phyloP scores from a whole-genome alignment of 176 grass and related monocot species.

The Triticum urartu region DNA sequence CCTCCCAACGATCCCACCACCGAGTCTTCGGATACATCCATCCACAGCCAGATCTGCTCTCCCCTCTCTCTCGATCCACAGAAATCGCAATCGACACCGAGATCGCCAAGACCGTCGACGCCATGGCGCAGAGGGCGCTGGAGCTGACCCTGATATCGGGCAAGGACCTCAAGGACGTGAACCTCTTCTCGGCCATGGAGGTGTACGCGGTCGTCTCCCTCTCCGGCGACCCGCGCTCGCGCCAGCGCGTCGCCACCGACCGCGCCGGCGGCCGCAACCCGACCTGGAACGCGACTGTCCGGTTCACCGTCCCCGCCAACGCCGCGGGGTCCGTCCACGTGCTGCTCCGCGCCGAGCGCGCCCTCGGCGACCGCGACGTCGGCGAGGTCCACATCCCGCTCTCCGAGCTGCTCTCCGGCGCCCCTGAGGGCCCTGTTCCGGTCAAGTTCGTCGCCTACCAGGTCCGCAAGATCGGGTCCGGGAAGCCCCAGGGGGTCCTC shows the following conservation, averaged over 20 bases:
- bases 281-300: slow-evolving; percentile 60
- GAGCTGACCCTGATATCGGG: slow-evolving; percentile 75
- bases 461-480: slow-evolving; percentile 54
- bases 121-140: slow-evolving; percentile 61
- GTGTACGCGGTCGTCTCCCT: slow-evolving; percentile 73
- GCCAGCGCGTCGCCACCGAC: slow-evolving; percentile 51
- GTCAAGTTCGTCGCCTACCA: slow-evolving; percentile 73
- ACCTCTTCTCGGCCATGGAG: slow-evolving; percentile 73
- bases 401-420: slow-evolving; percentile 57
- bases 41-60: not conserved
- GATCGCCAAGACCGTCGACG: not conserved
- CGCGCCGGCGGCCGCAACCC: slow-evolving; percentile 64
- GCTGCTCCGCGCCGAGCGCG: slow-evolving; percentile 62
- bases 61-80: not conserved
- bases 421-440: slow-evolving; percentile 29
- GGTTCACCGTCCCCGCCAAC: slow-evolving; percentile 44
- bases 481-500: slow-evolving; percentile 71
- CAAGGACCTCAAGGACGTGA: slow-evolving; percentile 84
- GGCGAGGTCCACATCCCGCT: slow-evolving; percentile 80
- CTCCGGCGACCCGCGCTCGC: slow-evolving; percentile 52
- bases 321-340: slow-evolving; percentile 34
- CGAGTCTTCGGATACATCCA: not conserved
- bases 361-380: slow-evolving; percentile 73
- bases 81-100: not conserved
- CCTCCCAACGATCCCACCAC: not conserved